Evolutionary conservation across 176 grass and related monocot genomes (phyloP).

Genomic region (Poa pratensis): DNA sequence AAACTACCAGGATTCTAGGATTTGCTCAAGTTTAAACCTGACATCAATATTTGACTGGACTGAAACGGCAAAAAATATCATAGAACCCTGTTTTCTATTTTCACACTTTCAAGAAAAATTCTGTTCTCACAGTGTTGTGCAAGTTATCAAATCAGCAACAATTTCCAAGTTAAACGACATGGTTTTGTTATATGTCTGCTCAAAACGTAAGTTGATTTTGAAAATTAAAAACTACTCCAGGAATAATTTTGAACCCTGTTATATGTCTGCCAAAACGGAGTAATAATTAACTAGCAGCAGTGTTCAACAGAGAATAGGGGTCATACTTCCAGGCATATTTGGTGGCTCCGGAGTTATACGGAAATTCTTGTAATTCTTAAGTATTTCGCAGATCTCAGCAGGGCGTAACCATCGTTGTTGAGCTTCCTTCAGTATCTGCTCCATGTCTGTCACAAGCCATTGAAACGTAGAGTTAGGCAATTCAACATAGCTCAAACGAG

Average conservation of each 20-base stretch:
- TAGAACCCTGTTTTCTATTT: not conserved
- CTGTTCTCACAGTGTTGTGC: not conserved
- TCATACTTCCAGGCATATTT: conserved; percentile 87
- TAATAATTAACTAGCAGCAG: not conserved
- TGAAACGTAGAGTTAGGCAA: conserved; percentile 36
- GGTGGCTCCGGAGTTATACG: conserved; percentile 83
- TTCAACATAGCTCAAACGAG: conserved; percentile 2
- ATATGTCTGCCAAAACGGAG: not conserved
- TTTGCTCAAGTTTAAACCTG: conserved; percentile 20
- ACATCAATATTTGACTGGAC: conserved; percentile 2
- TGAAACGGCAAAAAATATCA: not conserved
- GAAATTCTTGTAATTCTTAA: conserved; percentile 84
- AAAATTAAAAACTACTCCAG: too few species aligned
- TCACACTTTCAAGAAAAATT: not conserved
- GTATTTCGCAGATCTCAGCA: conserved; percentile 96
- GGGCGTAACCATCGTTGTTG: conserved; percentile 88
- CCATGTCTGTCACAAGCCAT: conserved; percentile 67
- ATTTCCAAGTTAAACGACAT: not conserved
- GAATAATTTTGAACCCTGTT: too few species aligned
- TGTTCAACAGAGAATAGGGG: conserved; percentile 23
- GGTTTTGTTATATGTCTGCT: not conserved
- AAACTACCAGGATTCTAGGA: not conserved
- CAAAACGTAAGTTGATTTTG: not conserved
- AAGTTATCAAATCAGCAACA: not conserved
- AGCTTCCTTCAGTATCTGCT: conserved; percentile 90